Base-by-base conservation (phyloP, 2,329 filamentous ascomycete species). In the Calonectria pseudoturangicola region DNA sequence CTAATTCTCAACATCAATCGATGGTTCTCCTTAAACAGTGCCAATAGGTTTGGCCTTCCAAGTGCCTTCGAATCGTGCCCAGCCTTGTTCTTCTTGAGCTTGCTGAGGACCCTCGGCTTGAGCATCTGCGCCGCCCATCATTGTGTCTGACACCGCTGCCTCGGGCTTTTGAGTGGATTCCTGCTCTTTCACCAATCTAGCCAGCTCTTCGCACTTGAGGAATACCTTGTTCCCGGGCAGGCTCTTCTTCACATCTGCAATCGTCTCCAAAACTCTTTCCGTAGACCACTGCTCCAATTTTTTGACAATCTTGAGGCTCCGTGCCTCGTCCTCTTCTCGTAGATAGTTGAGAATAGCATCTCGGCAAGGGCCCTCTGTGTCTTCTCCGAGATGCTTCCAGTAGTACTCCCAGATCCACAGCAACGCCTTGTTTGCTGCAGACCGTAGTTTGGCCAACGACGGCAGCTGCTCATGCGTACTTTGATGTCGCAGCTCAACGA, bases 371-470 rank as follows among this genome's bases (percentile, higher is more conserved):
- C 81, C 79, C 43, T 50, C 65, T 15, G 51, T 47, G 33, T 80
- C 80, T 6, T 82, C 81, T 2, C 80, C 77, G 25, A 91, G 82
- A 51, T 89, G 85, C 79, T 83, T 85, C 96, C 96, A 98, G 86
- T 98, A 98, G 83, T 94, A 94, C 66, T 92, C 89, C 94, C 95
- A 98, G 65, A 98, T 92, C 96, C 96, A 98, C 54, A 88, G 87
- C 74, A 98, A 87, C 1, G 93, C 94, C 78, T 93, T 91, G 74
- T 88, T 85, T 1, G 93, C 91, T 1, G 93, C 93, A 43, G 89
- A 88, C 66, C 95, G 90, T 74, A 98, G 86, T 74, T 95, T 92
- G 13, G 90, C 88, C 66, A 98, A 86, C 1, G 93, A 92, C 0
- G 96, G 96, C 70, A 98, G 86, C 81, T 95, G 94, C 83, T 97